A percentile compares a stretch with the other conserved stretches of the same genome.
Evolutionary conservation across 352 stramenopile species (phyloP).

Genomic region (Phytophthora aleatoria): DNA sequence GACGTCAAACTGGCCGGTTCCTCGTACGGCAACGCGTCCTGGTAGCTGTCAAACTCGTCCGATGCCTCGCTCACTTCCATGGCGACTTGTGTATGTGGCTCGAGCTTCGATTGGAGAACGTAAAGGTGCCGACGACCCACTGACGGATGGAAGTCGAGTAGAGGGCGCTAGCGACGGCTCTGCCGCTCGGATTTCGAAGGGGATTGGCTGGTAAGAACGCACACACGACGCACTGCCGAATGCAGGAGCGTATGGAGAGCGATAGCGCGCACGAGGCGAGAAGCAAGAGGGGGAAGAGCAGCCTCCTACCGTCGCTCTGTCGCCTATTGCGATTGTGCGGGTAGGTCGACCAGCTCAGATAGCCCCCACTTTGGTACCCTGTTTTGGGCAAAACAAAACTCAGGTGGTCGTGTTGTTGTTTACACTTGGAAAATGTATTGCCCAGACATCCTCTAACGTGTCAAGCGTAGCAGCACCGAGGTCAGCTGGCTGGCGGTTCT

Average conservation of each 20-base stretch:
- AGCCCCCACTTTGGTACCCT: neutral
- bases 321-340: conserved; percentile 25
- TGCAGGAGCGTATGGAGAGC: conserved; percentile 7
- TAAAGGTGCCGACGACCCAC: conserved; percentile 23
- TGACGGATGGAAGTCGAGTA: conserved; percentile 9
- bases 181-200: conserved; percentile 18
- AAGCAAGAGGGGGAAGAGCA: conserved; percentile 22
- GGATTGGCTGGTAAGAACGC: conserved; percentile 6
- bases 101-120: conserved; percentile 12
- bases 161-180: conserved; percentile 15
- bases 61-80: conserved; percentile 32
- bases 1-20: conserved; percentile 39
- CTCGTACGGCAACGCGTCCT: conserved; percentile 35
- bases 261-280: conserved; percentile 1
- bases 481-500: conserved; percentile 15
- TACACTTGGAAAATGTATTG: conserved; percentile 31
- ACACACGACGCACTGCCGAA: conserved; percentile 8
- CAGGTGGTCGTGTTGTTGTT: conserved; percentile 30
- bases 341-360: conserved; percentile 9
- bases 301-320: conserved; percentile 22
- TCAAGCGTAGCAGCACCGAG: conserved; percentile 21
- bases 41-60: conserved; percentile 33
- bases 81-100: conserved; percentile 8
- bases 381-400: conserved; percentile 23
- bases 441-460: conserved; percentile 16